Conservation (phyloP, 2,329 filamentous ascomycete species). For the Verticillium albo-atrum region DNA sequence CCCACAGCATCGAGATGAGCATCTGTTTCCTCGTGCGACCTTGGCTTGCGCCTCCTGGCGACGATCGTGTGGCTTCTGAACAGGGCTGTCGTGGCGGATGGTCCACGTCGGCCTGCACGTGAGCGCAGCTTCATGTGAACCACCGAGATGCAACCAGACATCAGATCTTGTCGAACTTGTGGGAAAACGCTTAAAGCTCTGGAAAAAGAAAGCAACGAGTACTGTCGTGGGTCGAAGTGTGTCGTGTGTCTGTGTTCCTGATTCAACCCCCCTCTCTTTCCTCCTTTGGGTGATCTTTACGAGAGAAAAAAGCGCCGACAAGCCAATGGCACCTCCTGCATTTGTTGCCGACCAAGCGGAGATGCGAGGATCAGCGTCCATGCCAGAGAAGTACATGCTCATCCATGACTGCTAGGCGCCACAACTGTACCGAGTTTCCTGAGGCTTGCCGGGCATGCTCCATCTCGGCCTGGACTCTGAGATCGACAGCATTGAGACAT, state of each 20-base stretch:
- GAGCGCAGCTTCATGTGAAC: background rate
- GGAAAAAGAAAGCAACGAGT: background rate
- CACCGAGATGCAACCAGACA: background rate
- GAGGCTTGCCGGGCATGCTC: background rate
- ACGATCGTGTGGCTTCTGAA: background rate
- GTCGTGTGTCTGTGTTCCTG: conserved; percentile 2
- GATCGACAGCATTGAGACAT: background rate
- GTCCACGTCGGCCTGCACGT: background rate
- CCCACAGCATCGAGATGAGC: background rate
- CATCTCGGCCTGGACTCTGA: background rate
- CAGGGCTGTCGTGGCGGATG: background rate
- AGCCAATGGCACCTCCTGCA: background rate
- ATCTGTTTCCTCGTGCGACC: background rate
- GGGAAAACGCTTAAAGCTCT: background rate
- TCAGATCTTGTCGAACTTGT: background rate
- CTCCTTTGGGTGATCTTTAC: conserved; percentile 6
- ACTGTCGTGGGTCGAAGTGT: background rate
- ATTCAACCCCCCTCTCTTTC: background rate
- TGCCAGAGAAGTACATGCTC: background rate
- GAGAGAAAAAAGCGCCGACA: conserved; percentile 5
- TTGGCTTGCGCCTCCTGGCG: background rate
- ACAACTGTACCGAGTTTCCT: background rate
- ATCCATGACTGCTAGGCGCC: background rate
- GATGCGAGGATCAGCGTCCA: background rate
- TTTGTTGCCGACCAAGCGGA: background rate